Evolutionary conservation across 2,329 filamentous ascomycete species (phyloP), one percentile per base, ranked within the genome.

Genomic region (Exophiala viscosa): DNA sequence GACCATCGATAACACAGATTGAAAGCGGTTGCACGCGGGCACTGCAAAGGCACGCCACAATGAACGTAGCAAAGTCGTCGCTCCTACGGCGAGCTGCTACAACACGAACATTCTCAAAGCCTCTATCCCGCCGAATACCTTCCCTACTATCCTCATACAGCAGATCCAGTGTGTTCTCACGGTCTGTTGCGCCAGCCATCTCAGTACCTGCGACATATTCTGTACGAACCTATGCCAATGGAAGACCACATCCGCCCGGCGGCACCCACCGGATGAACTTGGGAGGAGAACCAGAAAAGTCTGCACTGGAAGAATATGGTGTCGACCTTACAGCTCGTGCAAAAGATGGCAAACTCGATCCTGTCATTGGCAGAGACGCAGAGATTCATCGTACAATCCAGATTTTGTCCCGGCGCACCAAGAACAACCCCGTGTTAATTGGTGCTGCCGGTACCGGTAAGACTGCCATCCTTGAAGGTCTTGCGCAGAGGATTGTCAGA

Each of bases 361-460:
- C 93, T 0, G 92, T 97, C 11, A 97, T 99, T 65, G 93, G 93
- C 15, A 81, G 93, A 68, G 91, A 96, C 64, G 77, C 82, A 4
- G 93, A 96, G 68, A 96, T 97, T 47, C 89, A 96, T 66, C 80
- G 93, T 45, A 96, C 91, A 0, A 96, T 97, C 54, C 93, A 97
- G 66, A 87, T 99, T 9, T 73, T 99, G 1, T 96, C 91, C 13
- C 79, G 93, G 58, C 80, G 93, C 55, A 97, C 93, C 6, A 97
- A 97, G 71, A 97, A 99, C 79, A 99, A 99, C 72, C 93, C 93
- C 1, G 92, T 97, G 44, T 82, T 99, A 61, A 97, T 99, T 60
- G 93, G 93, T 75, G 91, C 97, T 68, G 92, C 93, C 33, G 93
- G 93, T 84, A 93, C 97, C 18, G 93, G 93, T 67, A 99, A 99